These are phyloP conservation scores for Beauveria sp. DNA, from an alignment of 2,329 filamentous ascomycete genomes.

Conservation along the genomic window DNA sequence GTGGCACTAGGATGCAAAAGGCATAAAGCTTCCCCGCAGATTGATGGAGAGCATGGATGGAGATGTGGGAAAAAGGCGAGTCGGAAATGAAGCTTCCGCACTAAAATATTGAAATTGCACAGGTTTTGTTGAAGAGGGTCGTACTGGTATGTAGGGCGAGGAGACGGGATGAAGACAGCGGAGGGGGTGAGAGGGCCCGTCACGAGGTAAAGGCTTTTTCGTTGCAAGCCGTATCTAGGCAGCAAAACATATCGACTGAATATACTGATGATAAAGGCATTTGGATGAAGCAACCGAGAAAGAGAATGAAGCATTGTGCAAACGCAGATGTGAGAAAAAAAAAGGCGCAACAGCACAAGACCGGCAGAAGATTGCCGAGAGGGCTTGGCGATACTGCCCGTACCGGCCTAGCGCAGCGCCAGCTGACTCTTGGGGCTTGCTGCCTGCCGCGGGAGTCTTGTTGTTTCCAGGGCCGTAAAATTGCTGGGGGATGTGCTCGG, in stretches of 20 bases:
- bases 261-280: too few species aligned
- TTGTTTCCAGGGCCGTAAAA: neutral
- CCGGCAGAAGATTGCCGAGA: slow-evolving; percentile 10
- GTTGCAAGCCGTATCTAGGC: too few species aligned
- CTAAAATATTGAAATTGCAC: neutral
- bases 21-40: neutral
- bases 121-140: neutral
- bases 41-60: neutral
- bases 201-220: too few species aligned
- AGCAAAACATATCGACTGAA: too few species aligned
- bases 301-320: neutral
- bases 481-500: neutral
- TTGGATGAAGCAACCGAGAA: too few species aligned
- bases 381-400: slow-evolving; percentile 3
- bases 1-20: neutral
- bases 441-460: neutral
- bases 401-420: neutral
- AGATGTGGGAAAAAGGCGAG: neutral
- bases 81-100: neutral
- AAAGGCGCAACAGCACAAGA: neutral
- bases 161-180: neutral
- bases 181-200: too few species aligned
- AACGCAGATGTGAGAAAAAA: neutral
- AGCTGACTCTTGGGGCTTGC: slow-evolving; percentile 3
- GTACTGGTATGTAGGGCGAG: neutral